Conservation (phyloP, 192 early-diverging fungal species). For the Backusella tuberculispora region DNA sequence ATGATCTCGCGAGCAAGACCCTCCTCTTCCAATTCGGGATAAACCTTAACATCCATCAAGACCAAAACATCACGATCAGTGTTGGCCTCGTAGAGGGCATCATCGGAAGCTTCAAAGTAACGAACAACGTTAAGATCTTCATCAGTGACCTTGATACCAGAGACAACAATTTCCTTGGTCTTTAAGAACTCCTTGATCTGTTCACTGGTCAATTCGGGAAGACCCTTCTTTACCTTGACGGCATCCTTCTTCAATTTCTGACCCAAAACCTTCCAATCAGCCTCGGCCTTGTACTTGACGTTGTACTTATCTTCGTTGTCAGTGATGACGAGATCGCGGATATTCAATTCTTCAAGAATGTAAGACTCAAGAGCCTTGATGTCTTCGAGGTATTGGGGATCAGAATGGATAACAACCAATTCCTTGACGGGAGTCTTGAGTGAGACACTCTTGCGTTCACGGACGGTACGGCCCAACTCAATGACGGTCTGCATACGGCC, state of each 20-base stretch:
- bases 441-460: constrained; percentile 90
- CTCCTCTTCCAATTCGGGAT: constrained; percentile 84
- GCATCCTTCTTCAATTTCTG: constrained; percentile 89
- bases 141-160: constrained; percentile 76
- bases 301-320: constrained; percentile 90
- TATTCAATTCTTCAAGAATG: constrained; percentile 92
- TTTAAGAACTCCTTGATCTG: constrained; percentile 83
- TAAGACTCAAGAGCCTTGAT: constrained; percentile 83
- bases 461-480: constrained; percentile 88
- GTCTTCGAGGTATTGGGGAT: constrained; percentile 87
- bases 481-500: constrained; percentile 96
- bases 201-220: constrained; percentile 72
- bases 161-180: constrained; percentile 70
- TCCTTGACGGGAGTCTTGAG: constrained; percentile 95
- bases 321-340: constrained; percentile 86
- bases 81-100: constrained; percentile 74
- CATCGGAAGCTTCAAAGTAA: constrained; percentile 75
- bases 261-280: constrained; percentile 90
- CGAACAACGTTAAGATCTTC: constrained; percentile 88
- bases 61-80: constrained; percentile 84
- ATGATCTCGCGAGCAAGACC: constrained; percentile 93
- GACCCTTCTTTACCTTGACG: constrained; percentile 83
- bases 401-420: constrained; percentile 89
- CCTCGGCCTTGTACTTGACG: constrained; percentile 90
- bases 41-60: constrained; percentile 83